Evolutionary conservation across 1,284 basidiomycete genomes (phyloP), one percentile per base, ranked within the genome.

Genomic region (Trichosporon ovoides): DNA sequence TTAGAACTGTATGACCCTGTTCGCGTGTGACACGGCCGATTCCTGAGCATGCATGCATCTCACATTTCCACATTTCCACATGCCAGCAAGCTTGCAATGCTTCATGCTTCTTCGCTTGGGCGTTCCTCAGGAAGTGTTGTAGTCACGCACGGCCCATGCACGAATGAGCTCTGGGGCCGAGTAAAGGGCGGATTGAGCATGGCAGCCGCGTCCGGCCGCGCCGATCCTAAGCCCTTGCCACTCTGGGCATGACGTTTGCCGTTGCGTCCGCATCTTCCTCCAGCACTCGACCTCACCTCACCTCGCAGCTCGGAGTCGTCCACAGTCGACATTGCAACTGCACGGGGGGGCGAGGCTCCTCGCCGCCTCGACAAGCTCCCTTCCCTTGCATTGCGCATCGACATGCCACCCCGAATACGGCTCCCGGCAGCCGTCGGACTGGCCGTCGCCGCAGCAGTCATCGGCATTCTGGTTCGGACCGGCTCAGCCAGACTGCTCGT

Each of bases 311-410:
- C 28, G 28, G 28, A 4, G 28, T 31, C 28, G 28, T 31, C 28
- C 43, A 37, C 35, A 16, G 22, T 14, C 24, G 16, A 4, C 40
- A 10, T 10, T 46, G 14, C 14, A 22, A 19, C 43, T 22, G 28
- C 28, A 48, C 24, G 43, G 43, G 43, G 43, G 28, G 43, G 43
- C 43, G 43, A 48, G 43, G 43, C 43, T 48, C 43, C 43, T 48
- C 43, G 43, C 43, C 43, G 43, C 43, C 43, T 48, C 43, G 22
- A 48, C 43, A 28, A n/a, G 16, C 24, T 48, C n/a, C 5, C 28
- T 5, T 9, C 28, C 9, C 28, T 9, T 9, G 5, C 28, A 31
- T 31, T 9, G 9, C 28, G 5, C 28, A 31, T 31, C 28, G 28
- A 9, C 28, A 31, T 31, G 28, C 28, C 24, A 7, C 13, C 43